Evolutionary conservation across 129 eudicot species (phyloP).

Genomic region (Deinandra increscens): DNA sequence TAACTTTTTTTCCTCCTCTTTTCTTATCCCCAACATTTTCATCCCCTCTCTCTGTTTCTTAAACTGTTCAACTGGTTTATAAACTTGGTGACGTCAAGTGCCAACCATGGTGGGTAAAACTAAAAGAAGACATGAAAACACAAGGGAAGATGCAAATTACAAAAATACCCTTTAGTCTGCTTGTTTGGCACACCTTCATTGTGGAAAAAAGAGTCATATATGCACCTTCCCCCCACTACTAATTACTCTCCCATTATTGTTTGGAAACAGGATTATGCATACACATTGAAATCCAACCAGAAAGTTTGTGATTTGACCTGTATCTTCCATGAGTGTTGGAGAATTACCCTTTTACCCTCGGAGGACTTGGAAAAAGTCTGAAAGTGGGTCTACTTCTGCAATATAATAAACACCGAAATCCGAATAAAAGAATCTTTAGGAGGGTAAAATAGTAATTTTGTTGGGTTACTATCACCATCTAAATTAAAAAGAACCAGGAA

Average conservation of each 20-base stretch:
- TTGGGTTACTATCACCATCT: slow-evolving; percentile 2
- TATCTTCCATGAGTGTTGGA: not conserved
- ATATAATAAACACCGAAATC: not conserved
- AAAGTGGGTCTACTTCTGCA: not conserved
- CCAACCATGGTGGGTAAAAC: not conserved
- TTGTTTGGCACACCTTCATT: no score
- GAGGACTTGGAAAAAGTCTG: not conserved
- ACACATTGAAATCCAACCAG: slow-evolving; percentile 16
- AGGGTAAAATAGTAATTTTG: slow-evolving; percentile 23
- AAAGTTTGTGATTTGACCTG: slow-evolving; percentile 24
- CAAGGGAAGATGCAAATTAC: not conserved
- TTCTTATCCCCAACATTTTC: not conserved
- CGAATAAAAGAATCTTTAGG: slow-evolving; percentile 17
- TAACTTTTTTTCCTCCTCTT: no score
- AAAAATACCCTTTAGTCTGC: no score
- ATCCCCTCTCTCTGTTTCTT: not conserved
- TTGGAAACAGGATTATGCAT: slow-evolving; percentile 1
- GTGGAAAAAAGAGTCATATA: no score
- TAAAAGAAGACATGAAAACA: no score
- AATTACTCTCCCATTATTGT: not conserved
- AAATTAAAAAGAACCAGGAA: slow-evolving; percentile 25
- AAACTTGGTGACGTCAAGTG: not conserved
- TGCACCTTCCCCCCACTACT: not conserved
- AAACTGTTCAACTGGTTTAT: not conserved
- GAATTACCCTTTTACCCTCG: slow-evolving; percentile 26